These are phyloP conservation scores for Mucor mucedo DNA, from an alignment of 371 early-diverging fungal genomes.

Conservation along the genomic window DNA sequence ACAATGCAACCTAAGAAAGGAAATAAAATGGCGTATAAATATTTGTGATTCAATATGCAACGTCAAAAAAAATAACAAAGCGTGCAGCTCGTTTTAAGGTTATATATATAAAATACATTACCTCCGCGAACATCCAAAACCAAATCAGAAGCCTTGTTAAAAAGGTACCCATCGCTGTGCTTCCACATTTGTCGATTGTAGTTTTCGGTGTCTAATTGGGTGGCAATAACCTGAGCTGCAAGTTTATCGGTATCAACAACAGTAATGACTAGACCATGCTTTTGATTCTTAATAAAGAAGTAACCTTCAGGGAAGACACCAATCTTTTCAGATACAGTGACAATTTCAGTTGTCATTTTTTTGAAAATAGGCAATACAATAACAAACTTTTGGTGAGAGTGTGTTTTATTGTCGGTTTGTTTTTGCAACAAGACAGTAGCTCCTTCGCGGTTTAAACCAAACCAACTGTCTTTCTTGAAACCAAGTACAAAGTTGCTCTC, in stretches of 20 bases:
- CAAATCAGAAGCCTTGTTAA: conserved; percentile 59
- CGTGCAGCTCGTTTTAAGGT: not conserved
- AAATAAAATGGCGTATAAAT: conserved; percentile 8
- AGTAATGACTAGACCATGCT: conserved; percentile 51
- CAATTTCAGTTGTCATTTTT: conserved; percentile 28
- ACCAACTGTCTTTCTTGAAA: conserved; percentile 52
- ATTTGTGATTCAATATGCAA: not conserved
- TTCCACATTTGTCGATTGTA: conserved; percentile 63
- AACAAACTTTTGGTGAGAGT: conserved; percentile 39
- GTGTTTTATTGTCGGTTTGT: conserved; percentile 23
- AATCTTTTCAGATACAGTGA: conserved; percentile 26
- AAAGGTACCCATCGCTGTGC: conserved; percentile 57
- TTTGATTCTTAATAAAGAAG: conserved; percentile 67
- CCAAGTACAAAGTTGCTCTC: conserved; percentile 47
- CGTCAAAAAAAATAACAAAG: not conserved
- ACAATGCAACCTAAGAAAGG: conserved; percentile 31
- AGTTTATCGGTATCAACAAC: conserved; percentile 35
- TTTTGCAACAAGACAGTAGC: conserved; percentile 44
- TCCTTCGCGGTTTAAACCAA: conserved; percentile 41
- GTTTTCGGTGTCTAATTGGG: conserved; percentile 45
- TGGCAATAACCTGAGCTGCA: conserved; percentile 44
- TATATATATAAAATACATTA: conserved; percentile 12
- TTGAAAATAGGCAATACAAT: conserved; percentile 46
- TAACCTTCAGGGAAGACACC: conserved; percentile 60
- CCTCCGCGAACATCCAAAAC: conserved; percentile 66